Conservation (phyloP, 208 protist species). For the Trypanosomatidae sp. region DNA sequence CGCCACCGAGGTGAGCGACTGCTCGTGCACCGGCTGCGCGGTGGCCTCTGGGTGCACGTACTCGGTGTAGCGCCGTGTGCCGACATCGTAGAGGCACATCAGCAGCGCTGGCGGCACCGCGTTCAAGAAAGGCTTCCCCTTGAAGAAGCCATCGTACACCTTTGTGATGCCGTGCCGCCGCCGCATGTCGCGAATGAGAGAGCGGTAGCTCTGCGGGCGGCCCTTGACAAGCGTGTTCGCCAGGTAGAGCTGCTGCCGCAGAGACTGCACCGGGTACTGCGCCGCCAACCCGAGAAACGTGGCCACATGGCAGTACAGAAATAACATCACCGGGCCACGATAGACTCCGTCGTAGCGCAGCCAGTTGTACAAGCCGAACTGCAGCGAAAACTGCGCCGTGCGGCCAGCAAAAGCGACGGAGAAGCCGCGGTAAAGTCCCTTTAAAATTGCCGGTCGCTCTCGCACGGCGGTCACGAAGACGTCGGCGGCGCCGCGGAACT, state of each 20-base stretch:
- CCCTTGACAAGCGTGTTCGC: slow-evolving; percentile 37
- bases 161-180: slow-evolving; percentile 71
- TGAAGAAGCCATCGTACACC: slow-evolving; percentile 87
- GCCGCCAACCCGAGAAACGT: slow-evolving; percentile 44
- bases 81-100: slow-evolving; percentile 64
- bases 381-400: slow-evolving; percentile 42
- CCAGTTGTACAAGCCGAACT: slow-evolving; percentile 83
- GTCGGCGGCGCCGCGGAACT: slow-evolving; percentile 53
- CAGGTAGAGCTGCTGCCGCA: slow-evolving; percentile 63
- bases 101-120: slow-evolving; percentile 69
- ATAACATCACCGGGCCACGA: slow-evolving; percentile 53
- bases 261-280: slow-evolving; percentile 71
- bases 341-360: slow-evolving; percentile 75
- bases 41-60: slow-evolving; percentile 51
- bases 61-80: slow-evolving; percentile 64
- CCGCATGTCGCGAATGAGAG: slow-evolving; percentile 59
- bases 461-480: slow-evolving; percentile 60
- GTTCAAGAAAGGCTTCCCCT: slow-evolving; percentile 56
- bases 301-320: slow-evolving; percentile 73
- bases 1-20: slow-evolving; percentile 42
- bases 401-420: slow-evolving; percentile 29
- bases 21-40: slow-evolving; percentile 34
- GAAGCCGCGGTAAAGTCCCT: slow-evolving; percentile 62
- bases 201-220: slow-evolving; percentile 48
- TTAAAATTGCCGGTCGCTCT: slow-evolving; percentile 55